Percentiles rank a stretch among this genome's conserved stretches.
Evolutionary conservation across 2,329 filamentous ascomycete genomes (phyloP).

Genomic region (Hypoxylon sp.): DNA sequence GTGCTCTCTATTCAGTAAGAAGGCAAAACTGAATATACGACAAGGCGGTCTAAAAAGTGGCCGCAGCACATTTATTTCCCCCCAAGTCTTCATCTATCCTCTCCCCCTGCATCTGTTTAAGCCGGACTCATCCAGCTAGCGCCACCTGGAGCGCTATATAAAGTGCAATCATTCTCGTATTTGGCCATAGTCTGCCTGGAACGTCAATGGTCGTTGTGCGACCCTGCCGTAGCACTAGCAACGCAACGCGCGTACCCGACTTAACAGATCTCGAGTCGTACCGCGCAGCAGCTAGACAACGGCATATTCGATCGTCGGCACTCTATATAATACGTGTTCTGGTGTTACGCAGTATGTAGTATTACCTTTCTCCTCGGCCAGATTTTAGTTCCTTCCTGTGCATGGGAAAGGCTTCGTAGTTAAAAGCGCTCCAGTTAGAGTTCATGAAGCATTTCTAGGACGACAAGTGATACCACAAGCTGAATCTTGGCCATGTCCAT

Average conservation of each 20-base stretch:
- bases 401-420: slow-evolving; percentile 12
- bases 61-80: slow-evolving; percentile 6
- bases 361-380: slow-evolving; percentile 1
- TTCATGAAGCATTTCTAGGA: slow-evolving; percentile 3
- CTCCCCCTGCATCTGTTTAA: slow-evolving; percentile 11
- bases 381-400: neutral
- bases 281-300: slow-evolving; percentile 11
- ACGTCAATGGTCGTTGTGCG: slow-evolving; percentile 16
- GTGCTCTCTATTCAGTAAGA: slow-evolving; percentile 44
- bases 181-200: slow-evolving; percentile 7
- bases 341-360: slow-evolving; percentile 8
- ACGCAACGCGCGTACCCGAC: slow-evolving; percentile 15
- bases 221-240: slow-evolving; percentile 12
- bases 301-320: slow-evolving; percentile 15
- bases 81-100: slow-evolving; percentile 16
- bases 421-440: slow-evolving; percentile 8
- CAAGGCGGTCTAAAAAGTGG: slow-evolving; percentile 3
- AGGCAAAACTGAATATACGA: slow-evolving; percentile 40
- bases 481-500: slow-evolving; percentile 5
- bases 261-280: slow-evolving; percentile 24
- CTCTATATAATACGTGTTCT: slow-evolving; percentile 2
- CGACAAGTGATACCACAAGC: neutral
- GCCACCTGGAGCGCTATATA: neutral
- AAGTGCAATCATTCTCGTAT: slow-evolving; percentile 10
- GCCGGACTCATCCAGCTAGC: slow-evolving; percentile 6